Base-by-base conservation (phyloP, 306 rosid species). In the Hippophae tibetana region DNA sequence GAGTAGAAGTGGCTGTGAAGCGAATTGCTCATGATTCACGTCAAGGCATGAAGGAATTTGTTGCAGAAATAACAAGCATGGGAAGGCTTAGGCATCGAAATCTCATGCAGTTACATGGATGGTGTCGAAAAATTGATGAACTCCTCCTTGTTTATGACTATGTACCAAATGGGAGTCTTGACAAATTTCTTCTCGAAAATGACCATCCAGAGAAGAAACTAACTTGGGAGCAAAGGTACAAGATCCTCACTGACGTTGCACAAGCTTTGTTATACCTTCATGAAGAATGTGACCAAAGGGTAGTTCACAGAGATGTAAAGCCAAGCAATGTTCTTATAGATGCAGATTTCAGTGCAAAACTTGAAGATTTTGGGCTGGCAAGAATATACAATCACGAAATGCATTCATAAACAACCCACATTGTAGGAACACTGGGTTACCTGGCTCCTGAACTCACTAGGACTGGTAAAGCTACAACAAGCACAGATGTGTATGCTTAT, bases 261-360 rank as follows among this genome's bases (percentile, higher is more conserved):
- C 61, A 65, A 51, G 72, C 66, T 26, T 57, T 70, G 66, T 31
- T 66, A 11, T 70, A 78, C 54, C 79, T 74, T 26, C 76, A 74
- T 46, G 77, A 74, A 78, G 77, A 74, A 67, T 70, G 83, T 31
- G 59, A 60, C 26, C 66, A 62, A 31, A 56, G 50, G 54, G 77
- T 74, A 52, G 67, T 78, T 65, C 76, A 74, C 38, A 78, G 79
- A 70, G 71, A 74, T 51, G 60, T 74, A 6, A 78, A 78, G 56
- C 68, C 76, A 7, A 70, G 76, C 54, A 70, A 78, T 54, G 54
- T 74, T 6, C 43, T 70, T 46, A 69, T 78, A 52, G 79, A 70
- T 45, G 79, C 52, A 38, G 61, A 69, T 41, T 46, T 78, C 26
- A 65, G 63, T 65, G 68, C 65, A 43, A 73, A 65, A 49, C 71